These are phyloP conservation scores for Allium cepa DNA, from an alignment of 106 monocot species.

Conservation along the genomic window DNA sequence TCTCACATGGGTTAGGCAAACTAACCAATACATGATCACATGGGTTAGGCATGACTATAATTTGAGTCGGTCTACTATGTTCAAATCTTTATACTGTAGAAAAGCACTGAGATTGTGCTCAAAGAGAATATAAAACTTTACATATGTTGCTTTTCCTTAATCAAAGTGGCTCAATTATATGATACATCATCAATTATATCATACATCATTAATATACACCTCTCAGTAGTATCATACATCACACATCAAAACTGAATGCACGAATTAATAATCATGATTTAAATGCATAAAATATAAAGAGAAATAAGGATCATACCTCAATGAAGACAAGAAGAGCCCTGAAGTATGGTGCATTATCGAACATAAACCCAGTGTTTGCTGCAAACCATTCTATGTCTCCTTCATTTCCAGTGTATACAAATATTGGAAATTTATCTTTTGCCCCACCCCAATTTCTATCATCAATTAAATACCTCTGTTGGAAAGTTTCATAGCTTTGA, in stretches of 20 bases:
- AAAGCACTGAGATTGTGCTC: no score
- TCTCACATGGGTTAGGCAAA: conserved; percentile 9
- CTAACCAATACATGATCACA: conserved; percentile 3
- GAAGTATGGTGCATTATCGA: conserved; percentile 79
- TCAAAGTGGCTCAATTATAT: no score
- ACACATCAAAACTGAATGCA: no score
- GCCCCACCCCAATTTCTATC: conserved; percentile 43
- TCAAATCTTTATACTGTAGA: no score
- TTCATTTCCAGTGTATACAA: conserved; percentile 95
- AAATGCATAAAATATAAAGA: neutral
- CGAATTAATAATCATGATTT: no score
- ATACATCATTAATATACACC: no score
- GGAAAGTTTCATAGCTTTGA: conserved; percentile 28
- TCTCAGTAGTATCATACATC: no score
- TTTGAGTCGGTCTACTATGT: no score
- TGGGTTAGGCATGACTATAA: neutral
- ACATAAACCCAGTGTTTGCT: conserved; percentile 73
- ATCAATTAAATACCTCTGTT: conserved; percentile 83
- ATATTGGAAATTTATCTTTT: conserved; percentile 46
- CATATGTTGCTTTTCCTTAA: no score
- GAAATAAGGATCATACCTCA: conserved; percentile 37
- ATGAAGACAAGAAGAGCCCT: conserved; percentile 77
- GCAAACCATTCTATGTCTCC: conserved; percentile 87
- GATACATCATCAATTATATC: no score
- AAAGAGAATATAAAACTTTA: no score